phyloP scores from a whole-genome alignment of 2,329 filamentous ascomycete species.

The Davidsoniella eucalypti region DNA sequence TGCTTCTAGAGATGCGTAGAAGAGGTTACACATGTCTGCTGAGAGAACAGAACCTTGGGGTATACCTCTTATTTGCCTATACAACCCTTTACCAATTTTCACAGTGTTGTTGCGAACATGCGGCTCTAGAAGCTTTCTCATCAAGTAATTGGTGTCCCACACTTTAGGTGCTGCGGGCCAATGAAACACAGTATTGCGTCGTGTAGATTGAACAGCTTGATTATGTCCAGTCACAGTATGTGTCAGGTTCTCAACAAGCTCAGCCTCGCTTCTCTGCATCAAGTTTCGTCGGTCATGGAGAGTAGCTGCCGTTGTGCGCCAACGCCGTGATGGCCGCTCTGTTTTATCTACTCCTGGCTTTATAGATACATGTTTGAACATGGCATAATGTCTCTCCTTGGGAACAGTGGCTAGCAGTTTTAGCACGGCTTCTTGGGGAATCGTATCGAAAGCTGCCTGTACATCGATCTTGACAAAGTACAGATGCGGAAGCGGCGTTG shows the following conservation, averaged over 20 bases:
- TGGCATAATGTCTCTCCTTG: conserved; percentile 45
- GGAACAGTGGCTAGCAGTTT: conserved; percentile 44
- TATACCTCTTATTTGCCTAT: conserved; percentile 75
- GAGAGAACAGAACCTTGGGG: conserved; percentile 87
- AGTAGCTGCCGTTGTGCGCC: conserved; percentile 34
- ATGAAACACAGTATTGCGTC: conserved; percentile 60
- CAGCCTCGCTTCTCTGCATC: conserved; percentile 26
- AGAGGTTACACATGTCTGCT: conserved; percentile 80
- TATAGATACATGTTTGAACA: conserved; percentile 61
- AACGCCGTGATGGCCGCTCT: conserved; percentile 29
- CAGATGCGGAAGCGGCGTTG: conserved; percentile 32
- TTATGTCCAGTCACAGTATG: no score
- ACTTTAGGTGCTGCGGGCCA: conserved; percentile 44
- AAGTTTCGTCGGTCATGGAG: conserved; percentile 28
- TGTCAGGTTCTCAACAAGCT: background rate
- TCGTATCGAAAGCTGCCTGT: conserved; percentile 83
- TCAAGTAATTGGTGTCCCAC: conserved; percentile 33
- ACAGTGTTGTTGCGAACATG: conserved; percentile 79
- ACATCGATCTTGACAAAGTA: conserved; percentile 93
- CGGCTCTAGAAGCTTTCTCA: conserved; percentile 56
- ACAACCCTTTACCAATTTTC: conserved; percentile 75
- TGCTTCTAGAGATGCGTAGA: conserved; percentile 76
- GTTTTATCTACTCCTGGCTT: conserved; percentile 25
- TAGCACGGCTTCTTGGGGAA: conserved; percentile 65
- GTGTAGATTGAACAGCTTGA: conserved; percentile 18